Base-by-base conservation (phyloP, 2,329 filamentous ascomycete species). In the Phialophora expanda region DNA sequence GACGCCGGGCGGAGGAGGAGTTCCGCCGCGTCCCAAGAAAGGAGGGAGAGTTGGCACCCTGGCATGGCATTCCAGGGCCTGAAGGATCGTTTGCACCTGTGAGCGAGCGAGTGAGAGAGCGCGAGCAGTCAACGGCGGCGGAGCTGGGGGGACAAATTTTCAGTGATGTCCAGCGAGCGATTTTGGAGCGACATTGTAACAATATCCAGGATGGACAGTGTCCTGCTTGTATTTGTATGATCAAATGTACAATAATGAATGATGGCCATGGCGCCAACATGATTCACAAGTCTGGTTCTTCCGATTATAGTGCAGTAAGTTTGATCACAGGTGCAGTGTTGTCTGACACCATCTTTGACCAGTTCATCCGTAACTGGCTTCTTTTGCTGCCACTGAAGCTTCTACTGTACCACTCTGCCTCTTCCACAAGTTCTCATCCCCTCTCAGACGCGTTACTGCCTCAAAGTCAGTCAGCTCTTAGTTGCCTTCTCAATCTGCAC, bases 21-120 rank as follows among this genome's bases (percentile, higher is more conserved):
- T 34, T 65, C 55, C 32, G 63, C 44, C 24, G 63, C 26, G 6
- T 44, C 22, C 7, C 55, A 46, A 22, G 32, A 34, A 34, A 46
- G 56, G 26, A 26, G 56, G 56, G 56, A 58, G 32, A 62, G 66
- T 32, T 67, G 66, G 66, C 64, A 66, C 60, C 66, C 66, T 24
- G 59, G 55, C 24, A 68, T 68, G 66, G 56, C 60, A 2, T 66
- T 66, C n/a, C 26, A 48, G 20, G 46, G 46, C 4, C 6, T 24
- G 46, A 61, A 41, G 58, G n/a, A 32, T 8, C 50, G 46, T 8
- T n/a, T 51, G 28, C 58, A 53, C 30, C 17, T 51, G 6, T 41
- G 38, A 24, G 26, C 11, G 17, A 30, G 20, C 28, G 41, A 22
- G 2, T 0, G 41, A 4, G 41, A 22, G 2, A 3, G 41, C 1